Base-by-base conservation (phyloP, 2,329 filamentous ascomycete genomes). In the Exophiala dermatitidis region DNA sequence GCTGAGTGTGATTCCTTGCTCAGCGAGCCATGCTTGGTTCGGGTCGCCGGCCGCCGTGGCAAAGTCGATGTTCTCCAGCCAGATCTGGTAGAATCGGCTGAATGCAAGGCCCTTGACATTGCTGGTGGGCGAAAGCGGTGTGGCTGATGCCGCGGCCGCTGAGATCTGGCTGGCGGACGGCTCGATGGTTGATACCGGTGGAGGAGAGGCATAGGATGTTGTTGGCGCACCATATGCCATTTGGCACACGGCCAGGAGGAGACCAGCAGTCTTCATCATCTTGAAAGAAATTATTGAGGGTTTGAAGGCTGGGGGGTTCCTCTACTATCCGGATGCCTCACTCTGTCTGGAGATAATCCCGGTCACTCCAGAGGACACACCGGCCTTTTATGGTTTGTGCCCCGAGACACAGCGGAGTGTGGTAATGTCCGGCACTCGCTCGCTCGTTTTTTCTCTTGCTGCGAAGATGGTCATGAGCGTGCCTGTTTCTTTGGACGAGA, bases 41-140 rank as follows among this genome's bases (percentile, higher is more conserved):
- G 53, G 76, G 66, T 90, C 84, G 10, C 75, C 78, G 36, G 73
- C 72, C 1, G 85, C 81, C 63, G 82, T 78, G 48, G 80, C 76
- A 60, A 79, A 90, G 68, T 80, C 76, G 46, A 83, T 86, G 67
- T 90, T 90, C 72, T 90, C 87, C 45, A 89, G 76, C 83, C 84
- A 90, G 68, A 90, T 82, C 53, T 82, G 79, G 51, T 82, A 81
- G 57, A 87, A 79, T 10, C 86, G 81, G 65, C 89, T 79, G 65
- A 90, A 90, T 0, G 77, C 81, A 65, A 84, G 81, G 57, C 88
- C 88, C 65, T 81, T 77, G 48, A 90, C 81, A 63, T 81, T 66
- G 66, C 77, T 83, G 32, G 77, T 81, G 1, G 83, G 81, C 56
- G 79, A 81, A 56, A 71, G 69, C 1, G 82, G 82, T 65, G 76